A percentile compares a stretch with the other conserved stretches of the same genome.
These are phyloP conservation scores for Sarocladiaceae sp. DNA, from an alignment of 2,329 filamentous ascomycete species.

Conservation along the genomic window DNA sequence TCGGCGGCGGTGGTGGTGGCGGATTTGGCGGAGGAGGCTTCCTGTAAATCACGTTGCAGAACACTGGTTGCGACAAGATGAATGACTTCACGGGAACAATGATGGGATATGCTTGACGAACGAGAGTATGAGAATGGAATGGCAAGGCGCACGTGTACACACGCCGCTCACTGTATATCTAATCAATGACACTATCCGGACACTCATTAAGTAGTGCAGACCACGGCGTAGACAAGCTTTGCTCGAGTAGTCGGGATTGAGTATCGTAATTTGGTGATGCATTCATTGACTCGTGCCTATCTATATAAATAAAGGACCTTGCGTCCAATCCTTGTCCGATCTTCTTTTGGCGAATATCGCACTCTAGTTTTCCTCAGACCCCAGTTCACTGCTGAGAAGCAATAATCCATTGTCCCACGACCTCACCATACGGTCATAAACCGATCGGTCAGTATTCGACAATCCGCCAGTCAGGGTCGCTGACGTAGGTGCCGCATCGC, in stretches of 20 bases:
- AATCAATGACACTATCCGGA: too few relatives aligned
- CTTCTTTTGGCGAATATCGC: neutral
- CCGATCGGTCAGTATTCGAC: too few relatives aligned
- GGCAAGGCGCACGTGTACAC: neutral
- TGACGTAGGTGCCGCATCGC: too few relatives aligned
- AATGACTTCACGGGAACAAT: neutral
- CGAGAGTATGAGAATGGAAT: neutral
- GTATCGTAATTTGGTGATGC: neutral
- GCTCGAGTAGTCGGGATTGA: neutral
- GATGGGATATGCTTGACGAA: neutral
- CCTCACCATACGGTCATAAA: too few relatives aligned
- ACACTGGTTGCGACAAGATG: too few relatives aligned
- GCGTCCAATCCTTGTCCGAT: neutral
- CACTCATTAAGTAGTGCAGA: too few relatives aligned
- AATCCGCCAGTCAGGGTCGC: too few relatives aligned
- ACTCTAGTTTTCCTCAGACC: too few relatives aligned
- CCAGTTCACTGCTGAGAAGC: too few relatives aligned
- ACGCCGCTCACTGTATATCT: neutral
- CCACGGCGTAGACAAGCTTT: too few relatives aligned
- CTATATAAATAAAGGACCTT: neutral
- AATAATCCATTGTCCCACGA: too few relatives aligned
- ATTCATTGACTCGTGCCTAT: slow-evolving; percentile 8
- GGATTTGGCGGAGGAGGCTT: slow-evolving; percentile 30
- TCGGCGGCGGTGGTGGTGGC: slow-evolving; percentile 26
- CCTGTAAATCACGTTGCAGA: slow-evolving; percentile 20